Evolutionary conservation across 768 basidiomycete species (phyloP), one percentile per base, ranked within the genome.

Genomic region (Tylopilus cervinicoccineus): DNA sequence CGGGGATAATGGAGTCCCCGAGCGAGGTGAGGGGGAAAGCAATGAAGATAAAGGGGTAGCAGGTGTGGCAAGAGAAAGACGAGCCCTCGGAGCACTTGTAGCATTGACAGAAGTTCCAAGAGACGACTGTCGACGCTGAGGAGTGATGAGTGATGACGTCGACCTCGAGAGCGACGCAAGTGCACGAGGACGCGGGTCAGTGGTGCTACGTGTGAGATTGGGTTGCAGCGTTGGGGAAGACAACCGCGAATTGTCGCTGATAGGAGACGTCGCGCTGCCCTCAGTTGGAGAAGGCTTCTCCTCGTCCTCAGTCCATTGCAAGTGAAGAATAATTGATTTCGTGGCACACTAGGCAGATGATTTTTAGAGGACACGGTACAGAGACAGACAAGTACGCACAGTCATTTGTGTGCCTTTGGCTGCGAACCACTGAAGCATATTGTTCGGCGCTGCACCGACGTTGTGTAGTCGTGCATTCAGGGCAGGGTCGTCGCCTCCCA

Each of bases 341-440:
- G 90, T 93, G 2, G 90, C 90, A 57, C 90, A 93, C 90, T 91
- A 44, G 17, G 8, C 31, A 39, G 11, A n/a, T 5, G 19, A 17
- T n/a, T 9, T 32, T 28, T 31, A 44, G 43, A 1, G 12, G 26
- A 43, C 28, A 19, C 22, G 0, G 27, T 10, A 24, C 4, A 13
- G 27, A n/a, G 17, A 1, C 17, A 36, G 23, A 27, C 34, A 26
- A 26, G 36, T 10, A 69, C 81, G 33, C 61, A 91, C 91, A 24
- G 92, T 93, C 85, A 93, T 93, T 61, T 89, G 88, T 5, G 82
- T 79, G 1, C 90, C 91, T 55, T 92, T 89, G 2, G 91, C 89
- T 6, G 90, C 90, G 62, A 93, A 93, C 90, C 90, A 93, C 79
- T 93, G 90, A 11, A 93, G 73, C 89, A 89, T 90, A 63, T 90